These are phyloP conservation scores for Singerocomus rubriflavus DNA, from an alignment of 1,284 basidiomycete genomes.

Conservation along the genomic window DNA sequence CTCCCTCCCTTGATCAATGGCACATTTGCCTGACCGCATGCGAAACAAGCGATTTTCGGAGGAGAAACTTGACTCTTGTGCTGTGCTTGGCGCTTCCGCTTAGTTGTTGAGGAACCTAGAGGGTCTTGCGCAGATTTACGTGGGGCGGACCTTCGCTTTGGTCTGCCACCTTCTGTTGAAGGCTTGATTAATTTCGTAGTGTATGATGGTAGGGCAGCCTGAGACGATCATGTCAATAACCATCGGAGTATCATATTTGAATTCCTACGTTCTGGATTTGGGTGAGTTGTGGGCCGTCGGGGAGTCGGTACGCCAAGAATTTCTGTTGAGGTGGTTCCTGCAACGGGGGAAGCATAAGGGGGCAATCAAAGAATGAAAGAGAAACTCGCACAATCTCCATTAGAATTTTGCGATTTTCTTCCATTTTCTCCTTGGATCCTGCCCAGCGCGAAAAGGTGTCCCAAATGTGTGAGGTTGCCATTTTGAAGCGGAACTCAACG, in stretches of 20 bases:
- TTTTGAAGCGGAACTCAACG: slow-evolving; percentile 47
- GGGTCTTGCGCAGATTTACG: slow-evolving; percentile 28
- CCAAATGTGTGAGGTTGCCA: slow-evolving; percentile 45
- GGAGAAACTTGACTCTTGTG: slow-evolving; percentile 25
- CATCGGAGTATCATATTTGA: not conserved
- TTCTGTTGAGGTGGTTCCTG: slow-evolving; percentile 41
- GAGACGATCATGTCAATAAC: not conserved
- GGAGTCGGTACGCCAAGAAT: slow-evolving; percentile 57
- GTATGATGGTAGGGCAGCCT: slow-evolving; percentile 50
- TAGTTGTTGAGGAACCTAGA: slow-evolving; percentile 19
- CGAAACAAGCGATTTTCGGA: slow-evolving; percentile 51
- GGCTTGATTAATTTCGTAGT: slow-evolving; percentile 52
- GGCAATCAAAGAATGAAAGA: not conserved
- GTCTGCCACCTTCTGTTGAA: slow-evolving; percentile 35
- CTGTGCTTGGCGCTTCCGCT: slow-evolving; percentile 32
- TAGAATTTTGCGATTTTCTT: slow-evolving; percentile 42
- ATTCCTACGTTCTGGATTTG: slow-evolving; percentile 53
- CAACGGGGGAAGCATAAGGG: slow-evolving; percentile 1
- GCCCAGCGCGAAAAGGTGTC: slow-evolving; percentile 57
- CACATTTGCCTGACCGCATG: slow-evolving; percentile 64
- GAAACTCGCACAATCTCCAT: slow-evolving; percentile 38
- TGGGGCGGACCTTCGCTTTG: slow-evolving; percentile 28
- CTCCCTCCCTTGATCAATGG: slow-evolving; percentile 68
- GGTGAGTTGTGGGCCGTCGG: slow-evolving; percentile 51
- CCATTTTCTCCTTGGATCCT: slow-evolving; percentile 47